Percentiles rank a stretch among this genome's conserved stretches.
Conservation (phyloP, 352 stramenopile genomes). For the Phytophthora ohioensis region DNA sequence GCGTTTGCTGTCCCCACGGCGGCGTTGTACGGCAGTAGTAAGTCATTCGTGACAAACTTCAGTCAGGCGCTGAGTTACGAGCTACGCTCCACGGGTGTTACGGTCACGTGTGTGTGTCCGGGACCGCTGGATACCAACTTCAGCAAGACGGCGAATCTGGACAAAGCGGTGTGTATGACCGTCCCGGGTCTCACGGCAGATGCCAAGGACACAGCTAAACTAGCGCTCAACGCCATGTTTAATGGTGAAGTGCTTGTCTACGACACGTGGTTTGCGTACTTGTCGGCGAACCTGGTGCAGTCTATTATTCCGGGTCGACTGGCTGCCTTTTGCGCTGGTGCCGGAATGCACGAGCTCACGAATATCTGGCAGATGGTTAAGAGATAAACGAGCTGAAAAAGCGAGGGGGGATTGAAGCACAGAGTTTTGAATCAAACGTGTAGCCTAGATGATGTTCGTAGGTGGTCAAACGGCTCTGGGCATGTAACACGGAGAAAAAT, state of each 20-base stretch:
- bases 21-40: constrained; percentile 84
- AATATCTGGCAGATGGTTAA: constrained; percentile 50
- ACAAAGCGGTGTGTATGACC: constrained; percentile 51
- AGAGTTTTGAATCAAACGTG: no score
- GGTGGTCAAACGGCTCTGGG: no score
- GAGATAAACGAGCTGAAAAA: constrained; percentile 27
- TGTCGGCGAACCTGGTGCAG: constrained; percentile 38
- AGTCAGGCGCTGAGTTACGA: constrained; percentile 87
- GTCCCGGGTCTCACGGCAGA: constrained; percentile 47
- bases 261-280: constrained; percentile 59
- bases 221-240: constrained; percentile 69
- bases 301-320: constrained; percentile 44
- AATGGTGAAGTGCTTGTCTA: constrained; percentile 61
- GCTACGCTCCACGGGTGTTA: constrained; percentile 74
- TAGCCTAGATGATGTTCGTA: no score
- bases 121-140: constrained; percentile 84
- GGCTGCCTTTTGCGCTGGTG: constrained; percentile 33
- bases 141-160: constrained; percentile 44
- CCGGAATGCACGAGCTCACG: constrained; percentile 46
- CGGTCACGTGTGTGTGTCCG: constrained; percentile 81
- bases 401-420: no score
- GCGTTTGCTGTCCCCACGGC: constrained; percentile 61
- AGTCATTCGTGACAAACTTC: constrained; percentile 79
- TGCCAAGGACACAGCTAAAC: constrained; percentile 62
- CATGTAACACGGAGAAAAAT: no score